Base-by-base conservation (phyloP, 2,329 filamentous ascomycete genomes). In the Alternaria arborescens region DNA sequence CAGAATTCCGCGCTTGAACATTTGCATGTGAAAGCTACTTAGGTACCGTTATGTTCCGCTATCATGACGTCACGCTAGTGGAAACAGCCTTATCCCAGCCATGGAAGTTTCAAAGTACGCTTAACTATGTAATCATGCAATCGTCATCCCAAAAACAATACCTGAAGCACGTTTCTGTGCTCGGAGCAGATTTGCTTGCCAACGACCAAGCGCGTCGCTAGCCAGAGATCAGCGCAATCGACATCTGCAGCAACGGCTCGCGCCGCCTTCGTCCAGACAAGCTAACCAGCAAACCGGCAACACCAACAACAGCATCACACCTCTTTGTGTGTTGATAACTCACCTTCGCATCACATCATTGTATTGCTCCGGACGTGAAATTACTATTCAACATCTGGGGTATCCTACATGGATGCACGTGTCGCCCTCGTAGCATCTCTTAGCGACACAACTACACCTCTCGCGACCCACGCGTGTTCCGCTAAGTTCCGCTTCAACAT, bases 41-140 rank as follows among this genome's bases (percentile, higher is more conserved):
- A 8, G 40, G 18, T 44, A 43, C 51, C 53, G 34, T 47, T 34
- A 55, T 55, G 12, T 48, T 22, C n/a, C 8, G 26, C 11, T 41
- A 24, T n/a, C 34, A 48, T 55, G 53, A 55, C 53, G 43, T 55
- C 53, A 55, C 18, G 43, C 53, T n/a, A 41, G 8, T 11, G 24
- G n/a, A 41, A 55, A 18, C 43, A 48, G 41, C 41, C 30, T 30
- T 18, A 28, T 28, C 41, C 20, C 36, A 52, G 16, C 22, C 22
- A 18, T 28, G 14, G 20, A 18, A 12, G 24, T 24, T 42, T 26
- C 18, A 41, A 11, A 34, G 6, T 16, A 30, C 20, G 24, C 41
- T 26, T 14, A 46, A 30, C 2, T 7, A 55, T 14, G 32, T 48
- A 18, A 26, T 50, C 34, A 48, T 24, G 12, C 12, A 16, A 1